These are phyloP conservation scores for Clausena lansium DNA, from an alignment of 345 rosid genomes.

Conservation along the genomic window DNA sequence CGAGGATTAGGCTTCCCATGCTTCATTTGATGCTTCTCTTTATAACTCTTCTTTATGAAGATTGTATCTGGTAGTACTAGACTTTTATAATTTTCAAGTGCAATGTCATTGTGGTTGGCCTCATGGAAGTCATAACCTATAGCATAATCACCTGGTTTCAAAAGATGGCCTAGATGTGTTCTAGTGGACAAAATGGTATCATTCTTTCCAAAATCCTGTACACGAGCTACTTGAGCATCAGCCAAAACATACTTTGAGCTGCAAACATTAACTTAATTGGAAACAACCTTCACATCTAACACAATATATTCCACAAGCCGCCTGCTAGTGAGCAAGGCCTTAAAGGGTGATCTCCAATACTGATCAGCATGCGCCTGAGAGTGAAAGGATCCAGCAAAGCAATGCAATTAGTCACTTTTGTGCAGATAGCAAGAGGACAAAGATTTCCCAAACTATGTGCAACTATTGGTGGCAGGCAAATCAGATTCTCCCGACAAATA, in stretches of 20 bases:
- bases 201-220: not conserved
- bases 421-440: constrained; percentile 7
- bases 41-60: constrained; percentile 4
- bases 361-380: constrained; percentile 1
- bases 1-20: not conserved
- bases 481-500: constrained; percentile 29
- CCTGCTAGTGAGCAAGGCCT: not conserved
- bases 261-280: not conserved
- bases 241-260: constrained; percentile 11
- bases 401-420: constrained; percentile 11
- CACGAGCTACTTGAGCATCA: constrained; percentile 23
- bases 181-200: not conserved
- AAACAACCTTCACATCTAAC: not conserved
- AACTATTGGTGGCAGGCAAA: constrained; percentile 24
- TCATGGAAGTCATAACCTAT: not conserved
- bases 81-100: not conserved
- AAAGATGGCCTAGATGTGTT: constrained; percentile 4
- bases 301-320: constrained; percentile 2
- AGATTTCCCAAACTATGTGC: constrained; percentile 23
- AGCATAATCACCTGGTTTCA: not conserved
- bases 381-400: constrained; percentile 10
- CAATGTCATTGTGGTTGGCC: not conserved
- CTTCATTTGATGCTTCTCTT: no score
- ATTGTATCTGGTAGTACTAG: constrained; percentile 1
- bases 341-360: not conserved